Conservation (phyloP, 176 grass and related monocot species). For the Oryza longistaminata region DNA sequence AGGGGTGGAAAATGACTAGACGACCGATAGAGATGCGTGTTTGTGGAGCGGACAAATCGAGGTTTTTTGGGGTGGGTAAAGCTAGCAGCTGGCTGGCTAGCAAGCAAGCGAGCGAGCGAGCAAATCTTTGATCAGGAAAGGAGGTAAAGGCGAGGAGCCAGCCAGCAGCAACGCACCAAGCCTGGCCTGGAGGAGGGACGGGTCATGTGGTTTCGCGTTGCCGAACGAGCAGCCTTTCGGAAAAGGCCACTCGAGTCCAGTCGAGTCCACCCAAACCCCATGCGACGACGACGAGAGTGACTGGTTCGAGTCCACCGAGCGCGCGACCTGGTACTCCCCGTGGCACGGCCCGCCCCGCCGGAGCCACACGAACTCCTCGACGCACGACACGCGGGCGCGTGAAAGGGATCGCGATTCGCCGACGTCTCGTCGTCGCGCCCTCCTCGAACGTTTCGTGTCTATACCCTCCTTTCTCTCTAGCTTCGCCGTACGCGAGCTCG, state of each 20-base stretch:
- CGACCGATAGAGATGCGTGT: not conserved
- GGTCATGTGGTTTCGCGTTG: conserved; percentile 3
- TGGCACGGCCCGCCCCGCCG: not conserved
- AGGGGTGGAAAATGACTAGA: conserved; percentile 39
- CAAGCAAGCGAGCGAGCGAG: not conserved
- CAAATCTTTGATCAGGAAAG: conserved; percentile 38
- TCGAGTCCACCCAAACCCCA: conserved; percentile 30
- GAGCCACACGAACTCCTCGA: not conserved
- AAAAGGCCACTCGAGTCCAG: conserved; percentile 54
- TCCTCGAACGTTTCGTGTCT: not conserved
- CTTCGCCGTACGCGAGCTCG: not conserved
- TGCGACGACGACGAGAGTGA: conserved; percentile 4
- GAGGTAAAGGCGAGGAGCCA: conserved; percentile 6
- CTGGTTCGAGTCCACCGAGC: conserved; percentile 27
- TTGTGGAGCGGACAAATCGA: conserved; percentile 53
- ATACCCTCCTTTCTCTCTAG: not conserved
- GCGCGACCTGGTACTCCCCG: not conserved
- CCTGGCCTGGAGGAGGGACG: not conserved
- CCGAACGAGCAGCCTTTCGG: conserved; percentile 40
- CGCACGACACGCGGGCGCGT: not conserved
- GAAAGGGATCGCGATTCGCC: not conserved
- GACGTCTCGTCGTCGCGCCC: not conserved
- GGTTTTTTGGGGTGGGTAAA: conserved; percentile 25
- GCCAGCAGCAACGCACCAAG: not conserved
- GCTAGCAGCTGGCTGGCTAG: not conserved